A percentile compares a stretch with the other conserved stretches of the same genome.
Conservation (phyloP, 768 basidiomycete genomes). For the Amanita inopinata region DNA sequence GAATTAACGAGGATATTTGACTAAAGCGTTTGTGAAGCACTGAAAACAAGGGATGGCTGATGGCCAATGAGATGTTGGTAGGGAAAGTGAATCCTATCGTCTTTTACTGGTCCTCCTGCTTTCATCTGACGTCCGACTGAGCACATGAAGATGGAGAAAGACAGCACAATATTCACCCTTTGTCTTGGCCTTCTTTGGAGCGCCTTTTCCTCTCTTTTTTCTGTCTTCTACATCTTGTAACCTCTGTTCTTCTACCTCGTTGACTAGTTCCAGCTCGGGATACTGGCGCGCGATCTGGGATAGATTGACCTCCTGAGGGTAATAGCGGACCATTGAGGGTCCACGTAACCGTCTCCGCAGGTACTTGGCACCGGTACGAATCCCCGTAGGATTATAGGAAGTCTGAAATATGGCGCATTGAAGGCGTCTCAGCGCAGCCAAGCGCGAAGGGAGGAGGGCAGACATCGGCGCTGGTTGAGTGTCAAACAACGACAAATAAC, state of each 20-base stretch:
- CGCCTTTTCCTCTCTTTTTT: constrained; percentile 73
- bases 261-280: constrained; percentile 49
- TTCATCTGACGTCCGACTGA: constrained; percentile 1
- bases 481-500: constrained; percentile 1
- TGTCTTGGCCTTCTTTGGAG: constrained; percentile 70
- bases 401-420: constrained; percentile 79
- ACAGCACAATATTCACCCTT: constrained; percentile 36
- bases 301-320: constrained; percentile 54
- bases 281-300: constrained; percentile 38
- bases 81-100: constrained; percentile 3
- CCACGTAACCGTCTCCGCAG: constrained; percentile 75
- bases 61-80: too few species aligned
- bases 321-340: constrained; percentile 80
- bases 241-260: constrained; percentile 60
- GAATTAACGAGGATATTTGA: too few species aligned
- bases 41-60: too few species aligned
- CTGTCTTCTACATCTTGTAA: constrained; percentile 57
- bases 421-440: constrained; percentile 52
- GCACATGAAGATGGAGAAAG: not conserved
- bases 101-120: constrained; percentile 9
- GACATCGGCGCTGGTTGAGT: constrained; percentile 19
- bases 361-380: constrained; percentile 89
- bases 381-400: constrained; percentile 72
- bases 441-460: constrained; percentile 35
- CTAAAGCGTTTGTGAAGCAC: too few species aligned